Evolutionary conservation across 768 basidiomycete species (phyloP), one percentile per base, ranked within the genome.

Genomic region (Cystobasidium ongulense): DNA sequence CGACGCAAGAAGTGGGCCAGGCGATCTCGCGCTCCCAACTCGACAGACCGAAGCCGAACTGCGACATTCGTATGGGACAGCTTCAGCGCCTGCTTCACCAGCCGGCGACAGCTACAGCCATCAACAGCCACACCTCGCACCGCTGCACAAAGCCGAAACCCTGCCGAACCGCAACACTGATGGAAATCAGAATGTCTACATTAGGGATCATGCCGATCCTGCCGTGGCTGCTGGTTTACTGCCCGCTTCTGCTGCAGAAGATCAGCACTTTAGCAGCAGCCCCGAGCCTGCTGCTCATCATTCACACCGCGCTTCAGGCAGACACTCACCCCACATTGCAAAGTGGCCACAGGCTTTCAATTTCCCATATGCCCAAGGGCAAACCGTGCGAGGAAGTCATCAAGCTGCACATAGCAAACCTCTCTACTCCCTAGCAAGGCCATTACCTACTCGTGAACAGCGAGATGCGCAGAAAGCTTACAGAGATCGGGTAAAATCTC

Each of bases 381-480:
- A 11, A 21, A 17, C n/a, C 18, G 3, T 8, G 3, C 57, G 57
- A 10, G 57, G 57, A 36, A 64, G 33, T 27, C 63, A 64, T 46
- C 63, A 64, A 46, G 41, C 35, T 46, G 13, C 23, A 3, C 68
- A 71, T 27, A 46, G 53, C 54, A 35, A 36, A 23, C 68, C 68
- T 1, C 23, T 71, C 25, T 71, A 54, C 54, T 71, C 68, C 10
- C 68, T 71, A 33, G 68, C 68, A 10, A 46, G 68, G 13, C 68
- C 68, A 21, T 27, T 71, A 5, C 68, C 68, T n/a, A 71, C 68
- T 36, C 25, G 53, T n/a, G 68, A 71, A 36, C 68, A 71, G 38
- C 13, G 68, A 27, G 54, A 36, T 36, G 54, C 54, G 21, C 68
- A 71, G 54, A 71, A 59, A 38, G 31, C 68, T n/a, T 71, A 71